Evolutionary conservation across 2,329 filamentous ascomycete genomes (phyloP).

Genomic region (Pseudogymnoascus sp.): DNA sequence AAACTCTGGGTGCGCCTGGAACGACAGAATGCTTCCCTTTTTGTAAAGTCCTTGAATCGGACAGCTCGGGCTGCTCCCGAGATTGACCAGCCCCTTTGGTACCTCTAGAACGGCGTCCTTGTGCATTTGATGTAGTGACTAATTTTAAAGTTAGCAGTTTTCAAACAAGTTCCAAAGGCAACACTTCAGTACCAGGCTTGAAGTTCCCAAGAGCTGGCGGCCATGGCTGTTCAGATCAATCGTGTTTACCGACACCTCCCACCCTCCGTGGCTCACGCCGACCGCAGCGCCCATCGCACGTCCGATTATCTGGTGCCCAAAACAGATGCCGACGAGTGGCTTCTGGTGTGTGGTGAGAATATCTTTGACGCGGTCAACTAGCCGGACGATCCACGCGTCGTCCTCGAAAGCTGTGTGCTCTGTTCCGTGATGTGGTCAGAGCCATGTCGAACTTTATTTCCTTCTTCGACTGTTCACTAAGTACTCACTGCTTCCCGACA

Average conservation of each 20-base stretch:
- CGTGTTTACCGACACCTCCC: constrained; percentile 51
- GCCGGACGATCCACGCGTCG: constrained; percentile 65
- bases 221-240: not conserved
- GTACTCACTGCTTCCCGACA: not conserved
- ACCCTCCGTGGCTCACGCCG: constrained; percentile 58
- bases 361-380: constrained; percentile 59
- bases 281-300: constrained; percentile 64
- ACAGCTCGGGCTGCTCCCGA: constrained; percentile 62
- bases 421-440: constrained; percentile 43
- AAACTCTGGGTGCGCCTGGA: constrained; percentile 87
- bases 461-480: not conserved
- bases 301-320: constrained; percentile 79
- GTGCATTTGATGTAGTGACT: constrained; percentile 62
- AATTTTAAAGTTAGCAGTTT: not conserved
- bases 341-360: constrained; percentile 56
- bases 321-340: constrained; percentile 72
- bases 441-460: not conserved
- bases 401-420: constrained; percentile 68
- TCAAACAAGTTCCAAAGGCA: not conserved
- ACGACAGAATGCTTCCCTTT: constrained; percentile 58
- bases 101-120: constrained; percentile 63
- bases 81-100: constrained; percentile 51
- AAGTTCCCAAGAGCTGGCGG: not conserved
- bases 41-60: constrained; percentile 73
- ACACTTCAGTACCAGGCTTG: not conserved